Evolutionary conservation across 2,329 filamentous ascomycete species (phyloP), one percentile per base, ranked within the genome.

Genomic region (Colletotrichum coccodes): DNA sequence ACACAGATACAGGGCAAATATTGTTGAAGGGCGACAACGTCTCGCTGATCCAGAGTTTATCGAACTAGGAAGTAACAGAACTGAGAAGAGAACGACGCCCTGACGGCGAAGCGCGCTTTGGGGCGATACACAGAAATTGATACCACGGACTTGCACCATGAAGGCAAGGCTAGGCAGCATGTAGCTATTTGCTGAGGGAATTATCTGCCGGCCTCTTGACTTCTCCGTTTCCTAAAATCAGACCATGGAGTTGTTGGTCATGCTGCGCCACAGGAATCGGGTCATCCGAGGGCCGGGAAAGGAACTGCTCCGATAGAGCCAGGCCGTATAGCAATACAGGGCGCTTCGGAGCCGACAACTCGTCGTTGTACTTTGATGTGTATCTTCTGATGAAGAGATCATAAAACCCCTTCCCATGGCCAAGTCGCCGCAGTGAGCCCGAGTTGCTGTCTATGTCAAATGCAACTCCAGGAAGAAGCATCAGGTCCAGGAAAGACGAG

Each of bases 321-420:
- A 98, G 86, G 69, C 94, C 96, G 80, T 94, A 89, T 72, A 91
- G 81, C 71, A 86, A 81, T 76, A 88, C 78, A 75, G 58, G 82
- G 77, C 63, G 77, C 76, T 59, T 78, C 74, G 47, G 54, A 50
- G 49, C 26, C 21, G 49, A 66, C 28, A 36, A 42, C 28, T 56
- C 58, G 36, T 34, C 26, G 53, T 53, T 46, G 64, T 62, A 63
- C 79, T 79, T 86, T 78, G 86, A 77, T 60, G 82, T 78, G 75
- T 95, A 97, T 73, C 91, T 89, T 75, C 91, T 89, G 77, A 99
- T 82, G 80, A 97, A 99, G 79, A 91, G 92, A 83, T 99, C 96
- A 84, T 99, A 99, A 82, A 97, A 99, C 36, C 96, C 96, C 80
- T 94, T 97, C 64, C 96, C 96, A 80, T 99, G 96, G 46, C 96